A percentile compares a stretch with the other conserved stretches of the same genome.
phyloP scores from a whole-genome alignment of 1,284 basidiomycete genomes.

The Phellinidium pouzarii region DNA sequence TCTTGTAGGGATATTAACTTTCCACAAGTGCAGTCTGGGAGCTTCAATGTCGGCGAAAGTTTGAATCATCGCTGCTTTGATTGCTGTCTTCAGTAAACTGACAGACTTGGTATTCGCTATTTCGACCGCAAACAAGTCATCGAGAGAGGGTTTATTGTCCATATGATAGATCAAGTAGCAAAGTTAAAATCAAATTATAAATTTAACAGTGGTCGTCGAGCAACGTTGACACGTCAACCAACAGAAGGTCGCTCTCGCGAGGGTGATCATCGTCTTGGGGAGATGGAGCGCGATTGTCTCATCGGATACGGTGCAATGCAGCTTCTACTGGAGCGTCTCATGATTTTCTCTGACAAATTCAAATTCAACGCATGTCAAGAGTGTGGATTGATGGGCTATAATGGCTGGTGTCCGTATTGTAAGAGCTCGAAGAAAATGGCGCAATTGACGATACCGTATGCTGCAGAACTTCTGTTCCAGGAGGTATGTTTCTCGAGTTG shows the following conservation, averaged over 20 bases:
- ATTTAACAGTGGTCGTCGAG: slow-evolving; percentile 77
- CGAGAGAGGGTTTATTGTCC: no score
- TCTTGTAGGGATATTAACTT: no score
- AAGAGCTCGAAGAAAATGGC: slow-evolving; percentile 95
- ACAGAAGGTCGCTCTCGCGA: slow-evolving; percentile 98
- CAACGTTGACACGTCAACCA: slow-evolving; percentile 94
- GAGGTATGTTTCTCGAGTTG: slow-evolving; percentile 53
- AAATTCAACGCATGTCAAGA: slow-evolving; percentile 94
- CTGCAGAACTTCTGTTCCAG: slow-evolving; percentile 95
- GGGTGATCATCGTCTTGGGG: slow-evolving; percentile 93
- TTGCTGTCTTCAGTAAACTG: no score
- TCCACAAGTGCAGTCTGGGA: no score
- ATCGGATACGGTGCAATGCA: slow-evolving; percentile 97
- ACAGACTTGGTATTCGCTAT: no score
- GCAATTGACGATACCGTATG: slow-evolving; percentile 96
- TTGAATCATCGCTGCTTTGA: no score
- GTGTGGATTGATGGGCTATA: slow-evolving; percentile 96
- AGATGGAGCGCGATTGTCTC: slow-evolving; percentile 98
- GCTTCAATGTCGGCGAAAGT: no score
- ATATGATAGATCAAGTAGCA: no score
- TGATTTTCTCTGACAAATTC: slow-evolving; percentile 98
- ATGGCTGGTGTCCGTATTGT: slow-evolving; percentile 94
- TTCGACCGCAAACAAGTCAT: no score
- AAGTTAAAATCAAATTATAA: neutral
- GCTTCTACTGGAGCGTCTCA: slow-evolving; percentile 89